Base-by-base conservation (phyloP, 768 basidiomycete genomes). In the Lactarius evosmus region DNA sequence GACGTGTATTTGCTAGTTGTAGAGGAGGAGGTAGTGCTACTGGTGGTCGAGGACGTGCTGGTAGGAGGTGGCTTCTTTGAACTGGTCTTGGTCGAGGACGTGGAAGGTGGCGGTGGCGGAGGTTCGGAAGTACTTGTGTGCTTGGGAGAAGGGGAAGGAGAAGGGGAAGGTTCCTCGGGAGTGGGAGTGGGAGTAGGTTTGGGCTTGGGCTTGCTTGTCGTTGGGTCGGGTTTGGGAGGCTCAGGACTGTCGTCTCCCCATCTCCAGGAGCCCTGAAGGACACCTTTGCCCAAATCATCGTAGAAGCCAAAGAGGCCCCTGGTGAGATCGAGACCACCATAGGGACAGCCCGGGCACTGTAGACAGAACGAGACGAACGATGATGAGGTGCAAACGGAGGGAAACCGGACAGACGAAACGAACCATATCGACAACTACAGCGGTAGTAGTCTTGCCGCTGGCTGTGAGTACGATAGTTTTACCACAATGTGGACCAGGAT, bases 401-500 rank as follows among this genome's bases (percentile, higher is more conserved):
- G 22, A 11, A 34, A 52, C 32, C 25, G 2, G 33, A 25, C 11
- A 53, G 38, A 40, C 16, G 34, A 62, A 61, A 56, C 70, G 66
- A 56, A 86, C 87, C 83, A 81, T 74, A 73, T 92, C 90, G 75
- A 80, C 78, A 69, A 93, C 83, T 1, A 67, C 73, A 4, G 90
- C 90, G 1, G 60, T 60, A 12, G 84, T 76, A 1, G 82, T 82
- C 71, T 84, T 85, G 62, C 89, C 89, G 40, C 78, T 77, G 69
- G 79, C 85, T 5, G 77, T 75, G 74, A 93, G 85, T 11, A 80
- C 82, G 67, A 93, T 86, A 22, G 67, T 69, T 70, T 82, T 75
- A 71, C 81, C 82, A 74, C 91, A 93, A 41, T 84, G 57, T 25
- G 84, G 83, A 1, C 87, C 84, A 6, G 89, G 88, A 72, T 84